Conservation (phyloP, 306 rosid genomes). For the Alnus rubra region DNA sequence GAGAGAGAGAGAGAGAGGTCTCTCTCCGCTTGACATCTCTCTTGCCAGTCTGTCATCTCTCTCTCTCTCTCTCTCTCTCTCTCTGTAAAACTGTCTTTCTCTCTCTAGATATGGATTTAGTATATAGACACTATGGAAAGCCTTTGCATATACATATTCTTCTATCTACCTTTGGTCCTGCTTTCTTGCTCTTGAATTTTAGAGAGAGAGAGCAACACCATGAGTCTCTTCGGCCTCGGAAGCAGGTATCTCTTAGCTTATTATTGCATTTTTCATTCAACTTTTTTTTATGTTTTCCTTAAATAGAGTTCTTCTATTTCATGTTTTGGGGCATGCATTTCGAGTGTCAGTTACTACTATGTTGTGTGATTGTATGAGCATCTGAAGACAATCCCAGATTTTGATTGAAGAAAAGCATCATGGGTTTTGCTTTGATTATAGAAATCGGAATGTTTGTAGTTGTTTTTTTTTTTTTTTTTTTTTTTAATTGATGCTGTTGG, state of each 20-base stretch:
- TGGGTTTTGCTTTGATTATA: background rate
- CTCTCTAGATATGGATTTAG: slow-evolving; percentile 22
- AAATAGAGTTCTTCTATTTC: background rate
- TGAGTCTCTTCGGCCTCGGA: slow-evolving; percentile 97
- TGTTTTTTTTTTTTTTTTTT: background rate
- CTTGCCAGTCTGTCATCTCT: background rate
- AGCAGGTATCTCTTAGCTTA: slow-evolving; percentile 55
- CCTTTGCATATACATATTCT: slow-evolving; percentile 9
- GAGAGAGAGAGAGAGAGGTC: slow-evolving; percentile 18
- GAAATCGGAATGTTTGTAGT: background rate
- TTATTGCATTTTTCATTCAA: background rate
- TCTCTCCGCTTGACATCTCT: background rate
- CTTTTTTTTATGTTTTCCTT: background rate
- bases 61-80: slow-evolving; percentile 24
- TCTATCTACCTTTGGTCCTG: slow-evolving; percentile 26
- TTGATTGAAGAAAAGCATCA: background rate
- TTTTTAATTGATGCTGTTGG: background rate
- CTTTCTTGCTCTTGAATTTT: slow-evolving; percentile 45
- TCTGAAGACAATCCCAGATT: background rate
- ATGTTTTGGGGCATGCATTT: background rate
- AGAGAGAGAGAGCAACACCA: slow-evolving; percentile 45
- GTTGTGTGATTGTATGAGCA: background rate
- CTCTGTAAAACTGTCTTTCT: slow-evolving; percentile 11
- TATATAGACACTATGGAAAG: background rate
- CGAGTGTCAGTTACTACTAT: background rate